phyloP scores from a whole-genome alignment of 2,329 filamentous ascomycete species.

The Neobulgaria alba region DNA sequence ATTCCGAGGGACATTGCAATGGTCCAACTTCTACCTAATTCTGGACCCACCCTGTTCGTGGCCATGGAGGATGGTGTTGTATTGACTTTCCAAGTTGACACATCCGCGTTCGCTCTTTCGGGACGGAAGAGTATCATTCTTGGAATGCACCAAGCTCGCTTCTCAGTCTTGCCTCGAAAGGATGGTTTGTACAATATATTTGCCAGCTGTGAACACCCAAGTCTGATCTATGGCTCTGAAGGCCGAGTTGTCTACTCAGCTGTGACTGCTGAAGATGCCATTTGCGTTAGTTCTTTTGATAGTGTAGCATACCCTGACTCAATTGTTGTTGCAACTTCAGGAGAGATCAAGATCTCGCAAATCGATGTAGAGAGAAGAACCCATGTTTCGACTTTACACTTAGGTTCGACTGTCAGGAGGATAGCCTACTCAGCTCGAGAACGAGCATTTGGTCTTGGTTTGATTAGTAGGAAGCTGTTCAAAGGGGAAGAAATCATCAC shows the following conservation, averaged over 20 bases:
- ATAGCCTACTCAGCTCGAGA: constrained; percentile 76
- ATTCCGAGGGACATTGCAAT: constrained; percentile 77
- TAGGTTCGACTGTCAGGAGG: constrained; percentile 76
- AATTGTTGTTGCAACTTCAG: constrained; percentile 70
- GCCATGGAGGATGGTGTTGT: constrained; percentile 91
- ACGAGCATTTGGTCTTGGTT: constrained; percentile 79
- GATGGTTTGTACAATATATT: constrained; percentile 72
- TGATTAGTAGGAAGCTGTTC: constrained; percentile 65
- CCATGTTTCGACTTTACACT: constrained; percentile 71
- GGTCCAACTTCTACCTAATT: constrained; percentile 63
- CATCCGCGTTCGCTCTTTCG: constrained; percentile 52
- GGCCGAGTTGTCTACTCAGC: constrained; percentile 87
- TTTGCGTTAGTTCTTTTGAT: constrained; percentile 75
- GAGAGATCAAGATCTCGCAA: constrained; percentile 67
- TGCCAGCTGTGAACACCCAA: constrained; percentile 88
- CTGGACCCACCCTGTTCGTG: constrained; percentile 70
- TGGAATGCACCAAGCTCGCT: constrained; percentile 74
- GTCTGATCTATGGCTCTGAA: constrained; percentile 83
- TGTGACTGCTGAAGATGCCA: constrained; percentile 80
- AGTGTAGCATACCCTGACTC: constrained; percentile 70
- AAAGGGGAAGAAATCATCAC: constrained; percentile 66
- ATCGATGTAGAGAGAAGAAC: constrained; percentile 82
- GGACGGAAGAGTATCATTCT: constrained; percentile 74
- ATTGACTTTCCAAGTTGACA: constrained; percentile 68
- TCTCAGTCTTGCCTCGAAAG: constrained; percentile 66